phyloP scores from a whole-genome alignment of 2,329 filamentous ascomycete genomes.

The Scytalidium sp. region DNA sequence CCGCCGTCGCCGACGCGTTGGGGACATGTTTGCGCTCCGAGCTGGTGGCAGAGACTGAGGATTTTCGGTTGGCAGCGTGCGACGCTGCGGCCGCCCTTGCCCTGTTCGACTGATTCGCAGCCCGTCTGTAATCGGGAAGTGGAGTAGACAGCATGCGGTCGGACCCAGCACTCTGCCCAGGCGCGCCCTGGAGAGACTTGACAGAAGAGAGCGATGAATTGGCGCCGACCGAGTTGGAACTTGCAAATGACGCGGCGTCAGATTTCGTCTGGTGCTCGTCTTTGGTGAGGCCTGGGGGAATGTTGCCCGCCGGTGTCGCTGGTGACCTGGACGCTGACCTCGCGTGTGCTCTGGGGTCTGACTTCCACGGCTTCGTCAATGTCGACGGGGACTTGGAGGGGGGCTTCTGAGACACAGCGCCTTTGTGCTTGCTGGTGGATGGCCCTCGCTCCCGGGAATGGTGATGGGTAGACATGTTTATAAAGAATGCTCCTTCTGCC shows the following conservation, averaged over 20 bases:
- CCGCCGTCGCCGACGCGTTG: conserved; percentile 10
- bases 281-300: not conserved
- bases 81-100: conserved; percentile 2
- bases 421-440: conserved; percentile 19
- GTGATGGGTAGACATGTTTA: conserved; percentile 17
- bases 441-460: conserved; percentile 17
- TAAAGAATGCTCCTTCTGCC: conserved; percentile 23
- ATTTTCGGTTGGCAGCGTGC: conserved; percentile 1
- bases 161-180: not conserved
- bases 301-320: conserved; percentile 52
- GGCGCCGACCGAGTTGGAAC: not conserved
- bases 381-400: not conserved
- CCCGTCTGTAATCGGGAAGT: conserved; percentile 2
- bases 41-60: conserved; percentile 1
- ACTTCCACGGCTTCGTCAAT: not conserved
- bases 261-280: not conserved
- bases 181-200: not conserved
- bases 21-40: not conserved
- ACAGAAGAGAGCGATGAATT: not conserved
- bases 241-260: not conserved
- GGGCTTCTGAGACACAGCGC: not conserved
- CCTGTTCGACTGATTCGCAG: conserved; percentile 1
- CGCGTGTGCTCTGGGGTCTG: conserved; percentile 29
- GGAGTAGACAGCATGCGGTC: conserved; percentile 4
- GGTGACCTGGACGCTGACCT: conserved; percentile 45